phyloP scores from a whole-genome alignment of 805 yeast species.

The Cyberlindnera maclurae region DNA sequence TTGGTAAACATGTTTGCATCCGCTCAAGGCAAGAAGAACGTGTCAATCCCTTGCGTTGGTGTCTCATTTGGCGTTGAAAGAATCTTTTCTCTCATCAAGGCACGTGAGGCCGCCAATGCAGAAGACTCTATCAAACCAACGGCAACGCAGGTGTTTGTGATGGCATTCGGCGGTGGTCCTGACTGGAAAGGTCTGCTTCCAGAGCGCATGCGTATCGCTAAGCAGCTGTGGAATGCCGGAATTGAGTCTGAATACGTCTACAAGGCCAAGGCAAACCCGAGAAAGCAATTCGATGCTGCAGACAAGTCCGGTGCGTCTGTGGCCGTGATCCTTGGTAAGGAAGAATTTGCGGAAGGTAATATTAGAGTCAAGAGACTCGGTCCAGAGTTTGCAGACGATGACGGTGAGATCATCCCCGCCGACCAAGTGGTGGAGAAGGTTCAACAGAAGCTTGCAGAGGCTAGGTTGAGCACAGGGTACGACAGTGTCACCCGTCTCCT shows the following conservation, averaged over 20 bases:
- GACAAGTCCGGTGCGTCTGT: slow-evolving; percentile 87
- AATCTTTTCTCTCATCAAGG: slow-evolving; percentile 80
- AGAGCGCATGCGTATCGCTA: slow-evolving; percentile 86
- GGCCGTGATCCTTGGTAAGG: slow-evolving; percentile 93
- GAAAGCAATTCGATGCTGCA: slow-evolving; percentile 97
- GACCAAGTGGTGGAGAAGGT: slow-evolving; percentile 50
- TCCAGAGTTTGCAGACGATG: slow-evolving; percentile 79
- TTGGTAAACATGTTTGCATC: slow-evolving; percentile 93
- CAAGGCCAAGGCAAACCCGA: slow-evolving; percentile 88
- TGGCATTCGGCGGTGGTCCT: slow-evolving; percentile 99
- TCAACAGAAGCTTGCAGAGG: slow-evolving; percentile 45
- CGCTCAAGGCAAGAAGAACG: slow-evolving; percentile 70
- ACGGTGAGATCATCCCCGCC: slow-evolving; percentile 72
- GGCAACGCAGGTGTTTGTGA: slow-evolving; percentile 86
- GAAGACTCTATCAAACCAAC: slow-evolving; percentile 56
- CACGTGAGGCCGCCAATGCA: slow-evolving; percentile 57
- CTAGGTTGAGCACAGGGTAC: slow-evolving; percentile 42
- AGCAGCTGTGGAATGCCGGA: slow-evolving; percentile 79
- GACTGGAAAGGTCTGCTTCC: slow-evolving; percentile 90
- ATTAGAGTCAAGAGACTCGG: slow-evolving; percentile 85
- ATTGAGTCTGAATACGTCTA: slow-evolving; percentile 87
- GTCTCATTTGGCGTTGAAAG: slow-evolving; percentile 96
- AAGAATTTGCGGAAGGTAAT: slow-evolving; percentile 72
- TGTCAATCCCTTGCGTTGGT: slow-evolving; percentile 94
- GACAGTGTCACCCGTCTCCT: slow-evolving; percentile 60